Conservation (phyloP, 2,329 filamentous ascomycete species). For the Calonectria hongkongensis region DNA sequence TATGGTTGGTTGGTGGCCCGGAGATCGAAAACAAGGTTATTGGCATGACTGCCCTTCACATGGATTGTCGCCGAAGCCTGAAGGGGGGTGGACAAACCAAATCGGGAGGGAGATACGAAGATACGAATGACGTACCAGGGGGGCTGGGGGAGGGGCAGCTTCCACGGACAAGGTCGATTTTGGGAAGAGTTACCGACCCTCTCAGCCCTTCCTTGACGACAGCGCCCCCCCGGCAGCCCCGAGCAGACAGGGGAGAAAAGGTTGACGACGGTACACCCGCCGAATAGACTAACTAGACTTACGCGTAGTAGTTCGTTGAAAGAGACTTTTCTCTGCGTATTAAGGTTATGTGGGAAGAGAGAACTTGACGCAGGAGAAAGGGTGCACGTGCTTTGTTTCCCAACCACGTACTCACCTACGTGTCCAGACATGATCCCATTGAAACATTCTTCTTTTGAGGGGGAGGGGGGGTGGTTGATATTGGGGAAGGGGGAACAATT, state of each 20-base stretch:
- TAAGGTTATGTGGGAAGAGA: background rate
- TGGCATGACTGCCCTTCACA: slow-evolving; percentile 2
- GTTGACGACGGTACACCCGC: too few species aligned
- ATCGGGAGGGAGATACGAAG: background rate
- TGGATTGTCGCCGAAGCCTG: background rate
- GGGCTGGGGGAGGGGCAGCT: background rate
- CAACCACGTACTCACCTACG: too few species aligned
- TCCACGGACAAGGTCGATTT: slow-evolving; percentile 1
- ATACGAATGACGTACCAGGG: slow-evolving; percentile 11
- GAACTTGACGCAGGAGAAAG: background rate
- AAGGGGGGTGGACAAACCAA: background rate
- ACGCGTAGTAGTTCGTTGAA: background rate
- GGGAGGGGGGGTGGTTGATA: too few species aligned
- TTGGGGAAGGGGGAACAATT: too few species aligned
- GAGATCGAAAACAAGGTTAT: slow-evolving; percentile 11
- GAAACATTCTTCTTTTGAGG: too few species aligned
- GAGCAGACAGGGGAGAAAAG: background rate
- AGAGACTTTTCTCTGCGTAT: background rate
- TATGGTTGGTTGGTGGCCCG: too few species aligned
- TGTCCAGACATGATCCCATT: too few species aligned
- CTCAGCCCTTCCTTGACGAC: slow-evolving; percentile 7
- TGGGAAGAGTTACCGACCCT: background rate
- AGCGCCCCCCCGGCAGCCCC: background rate
- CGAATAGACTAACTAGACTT: too few species aligned
- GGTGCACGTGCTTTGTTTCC: too few species aligned